Evolutionary conservation across 306 rosid species (phyloP).

Genomic region (Dalbergia cochinchinensis): DNA sequence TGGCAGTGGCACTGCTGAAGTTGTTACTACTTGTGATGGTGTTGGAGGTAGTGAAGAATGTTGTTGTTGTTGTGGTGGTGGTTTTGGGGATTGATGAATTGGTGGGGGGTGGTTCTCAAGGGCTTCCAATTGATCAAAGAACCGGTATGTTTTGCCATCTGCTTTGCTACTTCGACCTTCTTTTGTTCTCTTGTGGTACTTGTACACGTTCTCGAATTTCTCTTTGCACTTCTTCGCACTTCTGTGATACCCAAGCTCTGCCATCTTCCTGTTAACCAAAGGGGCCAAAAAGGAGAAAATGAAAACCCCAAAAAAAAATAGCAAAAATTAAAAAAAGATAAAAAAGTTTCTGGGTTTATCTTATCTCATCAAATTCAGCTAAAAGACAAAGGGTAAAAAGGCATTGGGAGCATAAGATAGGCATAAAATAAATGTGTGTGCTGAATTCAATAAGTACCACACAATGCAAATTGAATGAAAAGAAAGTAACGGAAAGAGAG

Average conservation of each 20-base stretch:
- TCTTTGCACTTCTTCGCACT: slow-evolving; percentile 92
- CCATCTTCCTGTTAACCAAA: slow-evolving; percentile 74
- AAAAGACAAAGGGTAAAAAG: slow-evolving; percentile 43
- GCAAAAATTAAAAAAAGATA: background rate
- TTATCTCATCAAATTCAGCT: slow-evolving; percentile 52
- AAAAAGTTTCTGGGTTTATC: slow-evolving; percentile 33
- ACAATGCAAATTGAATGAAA: slow-evolving; percentile 35
- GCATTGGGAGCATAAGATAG: slow-evolving; percentile 40
- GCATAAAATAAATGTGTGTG: slow-evolving; percentile 14
- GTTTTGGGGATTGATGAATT: slow-evolving; percentile 26
- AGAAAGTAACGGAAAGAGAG: slow-evolving; percentile 37
- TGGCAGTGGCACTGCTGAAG: slow-evolving; percentile 22
- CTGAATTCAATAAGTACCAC: slow-evolving; percentile 12
- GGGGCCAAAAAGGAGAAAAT: background rate
- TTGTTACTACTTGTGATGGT: background rate
- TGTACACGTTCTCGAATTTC: slow-evolving; percentile 95
- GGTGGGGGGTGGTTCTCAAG: slow-evolving; percentile 59
- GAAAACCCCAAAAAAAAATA: background rate
- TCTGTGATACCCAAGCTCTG: slow-evolving; percentile 85
- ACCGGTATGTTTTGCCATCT: slow-evolving; percentile 84
- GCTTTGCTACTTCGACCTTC: slow-evolving; percentile 86
- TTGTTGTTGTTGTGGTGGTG: slow-evolving; percentile 29
- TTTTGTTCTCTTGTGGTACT: slow-evolving; percentile 93
- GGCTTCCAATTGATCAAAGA: slow-evolving; percentile 84
- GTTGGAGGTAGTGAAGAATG: background rate